Conservation (phyloP, 345 rosid genomes). For the Dovyalis caffra region DNA sequence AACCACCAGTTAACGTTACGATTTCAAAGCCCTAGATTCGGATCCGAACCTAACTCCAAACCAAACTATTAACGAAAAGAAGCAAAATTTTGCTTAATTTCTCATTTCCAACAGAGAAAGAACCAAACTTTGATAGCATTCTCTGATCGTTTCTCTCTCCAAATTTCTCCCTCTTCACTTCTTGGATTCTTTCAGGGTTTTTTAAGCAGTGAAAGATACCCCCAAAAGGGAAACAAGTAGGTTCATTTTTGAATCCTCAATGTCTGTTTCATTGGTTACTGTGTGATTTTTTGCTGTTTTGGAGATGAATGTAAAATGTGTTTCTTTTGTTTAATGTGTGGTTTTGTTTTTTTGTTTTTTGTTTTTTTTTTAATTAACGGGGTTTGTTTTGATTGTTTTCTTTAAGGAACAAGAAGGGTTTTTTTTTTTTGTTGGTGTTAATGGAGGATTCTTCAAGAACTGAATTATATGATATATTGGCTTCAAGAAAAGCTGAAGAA, state of each 20-base stretch:
- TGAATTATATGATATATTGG: slow-evolving; percentile 60
- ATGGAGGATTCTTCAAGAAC: slow-evolving; percentile 52
- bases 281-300: not conserved
- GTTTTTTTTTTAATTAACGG: not conserved
- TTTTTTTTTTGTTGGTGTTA: not conserved
- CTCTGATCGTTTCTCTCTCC: not conserved
- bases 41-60: slow-evolving; percentile 7
- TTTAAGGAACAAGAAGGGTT: not conserved
- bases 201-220: not conserved
- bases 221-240: not conserved
- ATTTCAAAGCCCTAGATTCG: slow-evolving; percentile 1
- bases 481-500: slow-evolving; percentile 94
- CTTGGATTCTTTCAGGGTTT: not conserved
- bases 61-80: not conserved
- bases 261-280: not conserved
- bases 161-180: not conserved
- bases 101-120: not conserved
- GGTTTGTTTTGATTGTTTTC: not conserved
- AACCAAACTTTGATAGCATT: not conserved
- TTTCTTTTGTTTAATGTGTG: not conserved
- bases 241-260: not conserved
- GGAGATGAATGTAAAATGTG: not conserved
- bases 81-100: not conserved
- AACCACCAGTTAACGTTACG: slow-evolving; percentile 13
- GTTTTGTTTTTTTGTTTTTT: not conserved